These are phyloP conservation scores for Saccharomyces hybrid DNA, from an alignment of 1,139 yeast genomes.

Conservation along the genomic window DNA sequence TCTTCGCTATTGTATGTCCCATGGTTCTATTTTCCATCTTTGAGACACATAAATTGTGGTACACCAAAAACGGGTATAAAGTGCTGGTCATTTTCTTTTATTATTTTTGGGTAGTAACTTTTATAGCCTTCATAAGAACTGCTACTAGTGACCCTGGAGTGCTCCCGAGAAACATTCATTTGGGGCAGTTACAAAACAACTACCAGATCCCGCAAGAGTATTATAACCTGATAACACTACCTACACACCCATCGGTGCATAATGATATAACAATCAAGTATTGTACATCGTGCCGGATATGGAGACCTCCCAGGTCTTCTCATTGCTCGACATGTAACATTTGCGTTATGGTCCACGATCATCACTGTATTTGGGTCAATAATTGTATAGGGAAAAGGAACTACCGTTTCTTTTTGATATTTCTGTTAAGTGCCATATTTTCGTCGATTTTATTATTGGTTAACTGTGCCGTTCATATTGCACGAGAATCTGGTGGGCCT, in stretches of 20 bases:
- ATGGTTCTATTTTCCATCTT: constrained; percentile 45
- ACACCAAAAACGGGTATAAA: constrained; percentile 40
- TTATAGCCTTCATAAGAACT: constrained; percentile 42
- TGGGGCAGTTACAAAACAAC: constrained; percentile 35
- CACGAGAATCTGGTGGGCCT: constrained; percentile 27
- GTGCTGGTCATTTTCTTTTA: constrained; percentile 49
- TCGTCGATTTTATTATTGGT: constrained; percentile 17
- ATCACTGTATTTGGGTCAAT: constrained; percentile 75
- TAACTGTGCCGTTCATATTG: constrained; percentile 22
- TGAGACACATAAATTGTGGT: constrained; percentile 30
- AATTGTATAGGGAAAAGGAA: constrained; percentile 72
- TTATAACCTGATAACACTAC: constrained; percentile 48
- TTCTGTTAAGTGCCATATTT: constrained; percentile 31
- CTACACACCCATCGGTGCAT: constrained; percentile 42
- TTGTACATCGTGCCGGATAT: constrained; percentile 52
- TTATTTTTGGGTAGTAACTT: constrained; percentile 48
- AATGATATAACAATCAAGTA: constrained; percentile 41
- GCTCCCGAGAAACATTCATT: constrained; percentile 60
- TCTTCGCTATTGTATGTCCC: constrained; percentile 37
- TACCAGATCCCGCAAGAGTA: constrained; percentile 54
- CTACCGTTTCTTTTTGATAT: constrained; percentile 49
- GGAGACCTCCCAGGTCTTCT: constrained; percentile 62
- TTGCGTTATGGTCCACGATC: constrained; percentile 59
- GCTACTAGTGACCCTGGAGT: constrained; percentile 64
- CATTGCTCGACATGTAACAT: constrained; percentile 65